Percentiles rank a stretch among this genome's conserved stretches.
phyloP scores from a whole-genome alignment of 805 yeast genomes.

The Myxozyma mucilagina region DNA sequence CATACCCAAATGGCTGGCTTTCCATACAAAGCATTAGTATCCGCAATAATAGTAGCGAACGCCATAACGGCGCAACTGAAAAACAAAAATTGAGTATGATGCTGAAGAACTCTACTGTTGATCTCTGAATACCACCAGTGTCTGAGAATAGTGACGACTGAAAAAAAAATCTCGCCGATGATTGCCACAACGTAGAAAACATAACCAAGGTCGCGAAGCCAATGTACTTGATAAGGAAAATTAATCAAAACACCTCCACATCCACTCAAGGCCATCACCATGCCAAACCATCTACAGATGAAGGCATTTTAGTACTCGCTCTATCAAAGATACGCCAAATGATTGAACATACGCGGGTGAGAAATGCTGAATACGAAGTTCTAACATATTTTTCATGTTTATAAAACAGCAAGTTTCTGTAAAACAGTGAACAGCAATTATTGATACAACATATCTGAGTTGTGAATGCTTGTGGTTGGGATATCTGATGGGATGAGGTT shows the following conservation, averaged over 20 bases:
- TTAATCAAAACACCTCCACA: conserved; percentile 58
- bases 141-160: not conserved
- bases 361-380: not conserved
- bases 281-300: conserved; percentile 54
- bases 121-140: not conserved
- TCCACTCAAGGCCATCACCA: conserved; percentile 83
- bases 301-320: not conserved
- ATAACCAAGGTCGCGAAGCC: conserved; percentile 60
- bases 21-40: not conserved
- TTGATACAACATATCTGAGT: too few relatives aligned
- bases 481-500: too few relatives aligned
- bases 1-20: not conserved
- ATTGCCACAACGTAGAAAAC: conserved; percentile 60
- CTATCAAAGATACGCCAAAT: not conserved
- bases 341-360: conserved; percentile 6
- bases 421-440: too few relatives aligned
- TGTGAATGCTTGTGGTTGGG: too few relatives aligned
- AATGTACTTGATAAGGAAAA: conserved; percentile 64
- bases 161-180: conserved; percentile 33
- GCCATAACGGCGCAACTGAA: conserved; percentile 4
- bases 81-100: conserved; percentile 1
- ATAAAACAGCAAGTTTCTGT: not conserved
- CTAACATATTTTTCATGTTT: not conserved
- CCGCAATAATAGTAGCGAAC: not conserved
- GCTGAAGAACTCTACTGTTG: not conserved